Percentiles rank a stretch among this genome's conserved stretches.
Evolutionary conservation across 106 monocot species (phyloP).

Genomic region (Alisma plantagoaquatica): DNA sequence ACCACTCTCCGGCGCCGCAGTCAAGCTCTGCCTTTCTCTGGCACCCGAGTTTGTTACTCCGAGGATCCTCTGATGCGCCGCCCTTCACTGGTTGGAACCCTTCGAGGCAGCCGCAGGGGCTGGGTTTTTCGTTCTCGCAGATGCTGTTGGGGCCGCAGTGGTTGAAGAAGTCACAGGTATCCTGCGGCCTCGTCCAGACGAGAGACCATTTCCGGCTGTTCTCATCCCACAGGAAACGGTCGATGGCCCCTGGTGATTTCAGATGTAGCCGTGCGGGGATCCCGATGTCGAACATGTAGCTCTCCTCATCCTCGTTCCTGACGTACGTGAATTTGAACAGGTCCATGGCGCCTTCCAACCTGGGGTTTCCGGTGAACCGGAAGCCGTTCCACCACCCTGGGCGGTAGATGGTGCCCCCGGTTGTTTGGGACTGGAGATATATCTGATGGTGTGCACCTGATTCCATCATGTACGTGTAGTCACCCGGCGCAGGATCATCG

Average conservation of each 20-base stretch:
- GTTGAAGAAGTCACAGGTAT: not conserved
- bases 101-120: conserved; percentile 4
- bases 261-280: not conserved
- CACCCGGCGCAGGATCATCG: conserved; percentile 20
- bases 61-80: too few relatives aligned
- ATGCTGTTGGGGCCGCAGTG: conserved; percentile 4
- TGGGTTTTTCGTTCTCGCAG: not conserved
- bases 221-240: conserved; percentile 1
- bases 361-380: conserved; percentile 9
- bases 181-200: not conserved
- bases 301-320: not conserved
- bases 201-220: not conserved
- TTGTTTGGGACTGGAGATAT: not conserved
- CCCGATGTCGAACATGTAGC: not conserved
- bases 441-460: not conserved
- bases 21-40: not conserved
- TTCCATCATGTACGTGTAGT: not conserved
- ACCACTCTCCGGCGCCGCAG: conserved; percentile 1
- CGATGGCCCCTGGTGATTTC: not conserved
- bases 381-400: conserved; percentile 22
- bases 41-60: conserved; percentile 1
- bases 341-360: not conserved
- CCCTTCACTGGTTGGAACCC: conserved; percentile 5
- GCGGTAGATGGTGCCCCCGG: not conserved
- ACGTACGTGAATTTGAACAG: not conserved